Evolutionary conservation across 352 stramenopile species (phyloP), one percentile per base, ranked within the genome.

Genomic region (Pythium pectinolyticum): DNA sequence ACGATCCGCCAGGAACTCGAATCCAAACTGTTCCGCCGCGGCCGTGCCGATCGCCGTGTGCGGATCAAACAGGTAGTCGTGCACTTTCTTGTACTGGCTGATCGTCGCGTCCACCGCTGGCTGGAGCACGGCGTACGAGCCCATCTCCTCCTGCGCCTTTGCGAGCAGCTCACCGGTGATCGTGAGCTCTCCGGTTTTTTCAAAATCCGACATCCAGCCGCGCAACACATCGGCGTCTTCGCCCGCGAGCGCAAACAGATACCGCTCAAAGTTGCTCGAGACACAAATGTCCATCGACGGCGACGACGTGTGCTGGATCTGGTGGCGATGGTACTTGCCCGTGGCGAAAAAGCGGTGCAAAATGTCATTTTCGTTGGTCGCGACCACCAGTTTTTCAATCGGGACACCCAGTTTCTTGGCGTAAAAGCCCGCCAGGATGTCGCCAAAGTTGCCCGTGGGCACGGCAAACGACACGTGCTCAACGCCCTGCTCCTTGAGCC

Each of bases 321-420:
- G 54, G 66, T 93, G 77, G 48, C 95, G 86, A 58, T 98, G 92
- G 78, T 99, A 99, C 71, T 98, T 95, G 63, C 97, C 97, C 52
- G 88, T 96, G 19, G 85, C 91, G 73, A 99, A 99, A 77, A 99
- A 99, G 50, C 94, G 87, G 75, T 99, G 94, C 24, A 99, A 78
- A 63, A 99, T 99, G 68, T 99, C 96, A 74, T 99, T 99, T 77
- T 99, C 97, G 76, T 99, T 99, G 12, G 96, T 99, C n/a, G 96
- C 96, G 30, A 99, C 95, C 39, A 99, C 86, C 24, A 99, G 86
- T 70, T 98, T 96, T 25, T 88, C 94, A 50, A 99, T 87, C 0
- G 96, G 95, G 22, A 99, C 69, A 48, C 97, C 97, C 7, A 95
- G 73, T 58, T 89, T 88, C 70, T 94, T 88, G 61, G 97, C 92